Base-by-base conservation (phyloP, 371 early-diverging fungal genomes). In the Mucor velutinosus region DNA sequence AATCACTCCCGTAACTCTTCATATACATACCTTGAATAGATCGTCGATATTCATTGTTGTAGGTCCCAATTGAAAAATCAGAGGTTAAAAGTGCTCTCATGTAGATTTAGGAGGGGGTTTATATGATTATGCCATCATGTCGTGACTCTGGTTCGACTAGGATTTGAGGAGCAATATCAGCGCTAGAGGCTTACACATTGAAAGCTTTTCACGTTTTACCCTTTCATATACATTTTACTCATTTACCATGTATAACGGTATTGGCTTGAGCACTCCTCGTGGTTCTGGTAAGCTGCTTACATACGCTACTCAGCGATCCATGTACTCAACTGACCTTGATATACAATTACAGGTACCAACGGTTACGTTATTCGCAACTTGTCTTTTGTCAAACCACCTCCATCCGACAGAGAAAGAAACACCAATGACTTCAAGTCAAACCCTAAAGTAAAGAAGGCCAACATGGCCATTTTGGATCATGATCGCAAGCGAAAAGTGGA, bases 281-380 rank as follows among this genome's bases (percentile, higher is more conserved):
- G 99, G 99, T 30, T 93, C 93, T 61, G 98, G 98, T 69, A 78
- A 68, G 32, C 21, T 33, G n/a, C 10, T 3, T 25, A 2, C 2
- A 23, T 14, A 39, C 37, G 4, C 19, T 21, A 12, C 7, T 8
- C 3, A 6, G 2, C n/a, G 17, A 14, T 35, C 17, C 17, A 19
- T 37, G 39, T 6, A 23, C 64, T 51, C 10, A 47, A 49, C 7
- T 23, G 33, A 37, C 1, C 37, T 37, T 11, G 11, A 14, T 37
- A 37, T 23, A 3, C 33, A 33, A 63, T 27, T 19, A n/a, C 27
- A 80, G 83, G 83, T 32, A 90, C 90, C n/a, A 99, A 96, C 75
- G 99, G 99, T 55, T 95, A 95, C 74, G 94, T 99, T 11, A 91
- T 93, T 53, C 90, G 93, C 43, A 99, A 96, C 81, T 78, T 93